These are phyloP conservation scores for Pseudogymnoascus sp. DNA, from an alignment of 2,329 filamentous ascomycete genomes.

Conservation along the genomic window DNA sequence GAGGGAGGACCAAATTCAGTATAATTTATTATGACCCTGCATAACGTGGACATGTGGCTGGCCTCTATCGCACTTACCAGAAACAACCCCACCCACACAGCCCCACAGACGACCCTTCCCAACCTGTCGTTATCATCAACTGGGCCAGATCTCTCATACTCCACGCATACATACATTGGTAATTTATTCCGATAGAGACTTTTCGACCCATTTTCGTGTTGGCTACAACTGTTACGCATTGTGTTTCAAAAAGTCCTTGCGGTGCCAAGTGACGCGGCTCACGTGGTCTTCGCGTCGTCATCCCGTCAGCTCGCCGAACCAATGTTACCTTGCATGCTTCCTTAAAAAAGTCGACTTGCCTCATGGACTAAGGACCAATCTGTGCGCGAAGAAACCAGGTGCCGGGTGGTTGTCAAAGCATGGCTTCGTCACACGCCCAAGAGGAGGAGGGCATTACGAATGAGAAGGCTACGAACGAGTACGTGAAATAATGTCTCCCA, in stretches of 20 bases:
- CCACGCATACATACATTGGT: background rate
- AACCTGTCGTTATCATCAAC: background rate
- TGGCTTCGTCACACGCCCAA: background rate
- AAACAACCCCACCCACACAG: background rate
- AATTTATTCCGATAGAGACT: background rate
- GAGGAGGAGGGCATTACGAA: background rate
- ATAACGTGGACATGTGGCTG: background rate
- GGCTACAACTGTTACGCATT: background rate
- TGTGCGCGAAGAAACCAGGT: background rate
- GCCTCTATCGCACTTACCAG: background rate
- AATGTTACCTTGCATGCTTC: background rate
- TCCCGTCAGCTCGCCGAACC: background rate
- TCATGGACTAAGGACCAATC: background rate
- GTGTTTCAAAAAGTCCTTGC: background rate
- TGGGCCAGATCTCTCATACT: background rate
- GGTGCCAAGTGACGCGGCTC: background rate
- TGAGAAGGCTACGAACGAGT: conserved; percentile 4
- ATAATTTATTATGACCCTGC: background rate
- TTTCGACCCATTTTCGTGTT: background rate
- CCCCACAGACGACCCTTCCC: background rate
- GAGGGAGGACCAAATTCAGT: background rate
- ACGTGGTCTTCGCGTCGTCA: conserved; percentile 1
- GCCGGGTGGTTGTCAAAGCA: background rate
- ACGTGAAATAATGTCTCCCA: background rate
- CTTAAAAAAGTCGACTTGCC: background rate